These are phyloP conservation scores for Diaporthe eres DNA, from an alignment of 2,329 filamentous ascomycete species.

Conservation along the genomic window DNA sequence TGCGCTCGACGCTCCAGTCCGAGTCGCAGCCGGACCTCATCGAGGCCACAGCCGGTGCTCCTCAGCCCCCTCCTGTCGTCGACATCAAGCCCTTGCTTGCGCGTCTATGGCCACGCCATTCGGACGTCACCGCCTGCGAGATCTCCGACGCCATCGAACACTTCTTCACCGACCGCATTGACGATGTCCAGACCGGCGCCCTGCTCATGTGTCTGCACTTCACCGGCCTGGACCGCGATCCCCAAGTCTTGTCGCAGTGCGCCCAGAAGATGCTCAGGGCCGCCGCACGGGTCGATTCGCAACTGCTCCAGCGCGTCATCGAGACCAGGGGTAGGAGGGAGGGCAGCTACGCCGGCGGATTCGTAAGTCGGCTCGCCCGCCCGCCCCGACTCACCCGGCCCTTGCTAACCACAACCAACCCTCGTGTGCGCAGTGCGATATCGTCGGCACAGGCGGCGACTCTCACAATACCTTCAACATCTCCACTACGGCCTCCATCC, in stretches of 20 bases:
- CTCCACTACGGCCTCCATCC: slow-evolving; percentile 92
- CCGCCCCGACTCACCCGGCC: background rate
- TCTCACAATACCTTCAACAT: slow-evolving; percentile 99
- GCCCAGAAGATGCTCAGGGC: slow-evolving; percentile 87
- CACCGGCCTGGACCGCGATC: slow-evolving; percentile 84
- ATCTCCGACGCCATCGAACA: slow-evolving; percentile 91
- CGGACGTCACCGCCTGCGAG: slow-evolving; percentile 78
- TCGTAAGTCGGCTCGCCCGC: slow-evolving; percentile 70
- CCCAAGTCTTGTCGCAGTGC: slow-evolving; percentile 89
- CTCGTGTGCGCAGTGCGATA: slow-evolving; percentile 75
- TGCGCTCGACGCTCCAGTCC: slow-evolving; percentile 14
- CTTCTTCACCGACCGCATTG: slow-evolving; percentile 92
- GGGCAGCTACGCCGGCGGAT: slow-evolving; percentile 83
- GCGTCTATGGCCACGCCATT: slow-evolving; percentile 75
- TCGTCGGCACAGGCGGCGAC: slow-evolving; percentile 97
- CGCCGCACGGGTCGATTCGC: slow-evolving; percentile 78
- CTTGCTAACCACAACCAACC: slow-evolving; percentile 23
- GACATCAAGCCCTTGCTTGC: slow-evolving; percentile 81
- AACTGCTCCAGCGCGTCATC: slow-evolving; percentile 73
- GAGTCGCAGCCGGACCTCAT: slow-evolving; percentile 39
- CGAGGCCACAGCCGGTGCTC: slow-evolving; percentile 30
- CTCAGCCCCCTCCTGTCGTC: slow-evolving; percentile 49
- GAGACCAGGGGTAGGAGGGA: slow-evolving; percentile 72
- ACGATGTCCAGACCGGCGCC: slow-evolving; percentile 88
- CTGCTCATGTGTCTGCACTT: slow-evolving; percentile 94